Evolutionary conservation across 305 asterid genomes (phyloP), one percentile per base, ranked within the genome.

Genomic region (Ilex paraguariensis): DNA sequence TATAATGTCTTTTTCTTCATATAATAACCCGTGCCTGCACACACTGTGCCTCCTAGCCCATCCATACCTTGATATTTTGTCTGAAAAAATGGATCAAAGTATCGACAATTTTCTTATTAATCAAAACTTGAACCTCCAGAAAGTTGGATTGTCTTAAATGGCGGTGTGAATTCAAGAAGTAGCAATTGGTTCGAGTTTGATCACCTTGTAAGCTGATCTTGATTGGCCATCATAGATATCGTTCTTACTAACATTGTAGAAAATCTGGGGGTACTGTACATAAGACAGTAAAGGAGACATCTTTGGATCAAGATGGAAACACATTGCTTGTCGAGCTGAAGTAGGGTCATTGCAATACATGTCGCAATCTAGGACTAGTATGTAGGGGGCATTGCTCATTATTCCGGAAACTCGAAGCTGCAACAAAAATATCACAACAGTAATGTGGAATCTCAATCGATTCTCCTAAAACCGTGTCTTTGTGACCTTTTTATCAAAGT

Each of bases 11-110:
- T 84, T 68, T 85, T 90, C 80, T 77, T 82, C 75, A 87, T 32
- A 68, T 76, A 85, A 75, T 90, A 89, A 4, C 97, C 94, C 0
- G 95, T 85, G n/a, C 95, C 95, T 3, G 97, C 56, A 39, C 95
- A 90, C 33, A 77, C 77, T 0, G 91, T 71, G 58, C 97, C 95
- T 4, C 83, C 72, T 63, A 70, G 16, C 42, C 97, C 97, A 66
- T 90, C 97, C 97, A 90, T 90, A 30, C 97, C 97, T 84, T 87
- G 95, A 66, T 81, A 87, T 74, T 84, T 87, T 0, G 90, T 87
- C 97, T 90, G 77, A 64, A 62, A 36, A 36, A 21, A 21, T 36
- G 42, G 42, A 36, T 36, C 9, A 36, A 5, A 36, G 9, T 36
- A 21, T 21, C 28, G 28, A 21, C 28, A 21, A 21, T 21, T 21